Percentiles rank a stretch among this genome's conserved stretches.
Evolutionary conservation across 345 rosid species (phyloP).

Genomic region (Eucalyptus pumila): DNA sequence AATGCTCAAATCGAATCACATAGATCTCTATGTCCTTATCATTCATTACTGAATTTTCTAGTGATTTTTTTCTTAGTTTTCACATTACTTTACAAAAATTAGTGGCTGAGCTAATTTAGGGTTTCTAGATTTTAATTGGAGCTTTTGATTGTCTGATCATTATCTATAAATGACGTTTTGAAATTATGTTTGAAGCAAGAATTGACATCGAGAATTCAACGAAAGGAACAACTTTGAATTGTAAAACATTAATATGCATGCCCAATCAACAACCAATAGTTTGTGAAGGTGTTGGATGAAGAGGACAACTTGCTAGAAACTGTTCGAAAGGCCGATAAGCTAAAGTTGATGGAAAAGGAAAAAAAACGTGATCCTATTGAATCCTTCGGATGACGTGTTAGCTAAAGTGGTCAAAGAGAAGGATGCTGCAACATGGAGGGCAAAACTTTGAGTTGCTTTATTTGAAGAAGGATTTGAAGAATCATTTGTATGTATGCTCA

Average conservation of each 20-base stretch:
- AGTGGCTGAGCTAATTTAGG: not conserved
- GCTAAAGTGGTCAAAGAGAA: not conserved
- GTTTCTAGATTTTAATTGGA: not conserved
- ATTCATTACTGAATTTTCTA: not conserved
- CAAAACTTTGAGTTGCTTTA: not conserved
- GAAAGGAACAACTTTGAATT: not conserved
- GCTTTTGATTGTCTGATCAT: not conserved
- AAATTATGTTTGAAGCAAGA: not conserved
- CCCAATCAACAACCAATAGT: not conserved
- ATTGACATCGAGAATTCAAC: not conserved
- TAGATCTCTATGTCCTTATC: not conserved
- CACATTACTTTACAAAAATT: not conserved
- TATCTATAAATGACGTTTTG: not conserved
- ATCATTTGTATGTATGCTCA: not conserved
- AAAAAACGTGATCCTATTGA: not conserved
- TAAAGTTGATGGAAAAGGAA: not conserved
- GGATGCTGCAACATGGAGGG: not conserved
- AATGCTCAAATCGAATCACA: accelerated
- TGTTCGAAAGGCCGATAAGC: not conserved
- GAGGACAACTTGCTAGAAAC: not conserved
- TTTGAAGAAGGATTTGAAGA: not conserved
- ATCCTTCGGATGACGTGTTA: not conserved
- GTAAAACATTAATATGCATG: not conserved
- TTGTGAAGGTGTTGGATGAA: not conserved
- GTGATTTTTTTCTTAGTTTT: not conserved